Conservation (phyloP, 1,139 yeast species). For the Yamadazyma dushanensis region DNA sequence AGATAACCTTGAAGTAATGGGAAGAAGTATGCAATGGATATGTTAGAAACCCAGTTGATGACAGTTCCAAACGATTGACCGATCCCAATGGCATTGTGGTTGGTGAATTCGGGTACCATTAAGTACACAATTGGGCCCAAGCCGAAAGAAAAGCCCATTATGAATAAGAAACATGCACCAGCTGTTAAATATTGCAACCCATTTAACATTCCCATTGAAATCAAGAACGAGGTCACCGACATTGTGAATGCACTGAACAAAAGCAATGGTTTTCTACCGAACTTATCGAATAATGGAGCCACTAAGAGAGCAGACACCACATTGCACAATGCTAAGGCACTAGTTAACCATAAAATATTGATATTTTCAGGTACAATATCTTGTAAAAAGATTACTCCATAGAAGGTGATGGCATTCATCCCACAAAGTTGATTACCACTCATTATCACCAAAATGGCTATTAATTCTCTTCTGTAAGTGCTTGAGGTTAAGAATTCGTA, state of each 20-base stretch:
- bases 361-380: conserved; percentile 24
- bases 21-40: conserved; percentile 71
- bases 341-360: conserved; percentile 29
- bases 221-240: conserved; percentile 57
- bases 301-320: conserved; percentile 28
- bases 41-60: conserved; percentile 83
- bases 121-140: conserved; percentile 90
- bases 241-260: conserved; percentile 59
- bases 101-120: conserved; percentile 78
- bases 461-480: conserved; percentile 25
- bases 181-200: conserved; percentile 53
- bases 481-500: conserved; percentile 22
- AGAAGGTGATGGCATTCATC: conserved; percentile 41
- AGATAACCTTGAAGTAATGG: conserved; percentile 45
- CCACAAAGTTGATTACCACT: conserved; percentile 43
- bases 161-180: conserved; percentile 62
- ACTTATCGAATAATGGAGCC: conserved; percentile 40
- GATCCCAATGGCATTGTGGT: conserved; percentile 65
- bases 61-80: conserved; percentile 90
- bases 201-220: conserved; percentile 62
- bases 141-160: conserved; percentile 80
- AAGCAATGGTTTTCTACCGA: conserved; percentile 73
- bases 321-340: conserved; percentile 32
- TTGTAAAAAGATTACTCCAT: conserved; percentile 36
- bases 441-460: conserved; percentile 35